Conservation (phyloP, 2,329 filamentous ascomycete genomes). For the Ceratocystis diversiconidia region DNA sequence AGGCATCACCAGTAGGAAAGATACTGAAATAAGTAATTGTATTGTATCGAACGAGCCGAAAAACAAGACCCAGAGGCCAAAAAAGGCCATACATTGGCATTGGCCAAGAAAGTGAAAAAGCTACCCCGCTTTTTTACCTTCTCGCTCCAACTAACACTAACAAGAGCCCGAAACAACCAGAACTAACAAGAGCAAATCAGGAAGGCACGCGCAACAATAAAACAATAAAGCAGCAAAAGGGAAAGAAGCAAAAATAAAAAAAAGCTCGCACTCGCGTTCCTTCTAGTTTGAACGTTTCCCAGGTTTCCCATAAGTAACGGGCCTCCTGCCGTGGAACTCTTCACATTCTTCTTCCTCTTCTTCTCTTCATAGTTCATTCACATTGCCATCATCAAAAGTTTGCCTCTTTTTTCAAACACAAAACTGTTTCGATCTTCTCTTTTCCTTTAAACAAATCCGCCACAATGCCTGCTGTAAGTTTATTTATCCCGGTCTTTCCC, state of each 20-base stretch:
- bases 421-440: background rate
- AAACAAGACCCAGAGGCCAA: no score
- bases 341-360: background rate
- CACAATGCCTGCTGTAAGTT: slow-evolving; percentile 17
- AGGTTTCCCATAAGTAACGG: background rate
- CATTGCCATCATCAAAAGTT: background rate
- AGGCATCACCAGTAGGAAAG: no score
- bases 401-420: background rate
- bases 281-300: background rate
- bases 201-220: background rate
- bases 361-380: background rate
- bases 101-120: background rate
- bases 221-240: background rate
- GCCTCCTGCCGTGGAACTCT: background rate
- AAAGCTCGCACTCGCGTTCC: background rate
- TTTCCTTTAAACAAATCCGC: background rate
- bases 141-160: background rate
- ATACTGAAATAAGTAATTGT: no score
- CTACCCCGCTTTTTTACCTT: background rate
- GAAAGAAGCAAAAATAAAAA: background rate
- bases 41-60: no score
- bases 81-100: no score
- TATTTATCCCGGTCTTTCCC: background rate
- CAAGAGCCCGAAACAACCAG: background rate
- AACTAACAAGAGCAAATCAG: background rate